A percentile compares a stretch with the other conserved stretches of the same genome.
These are phyloP conservation scores for Leccinum subgranulosum DNA, from an alignment of 768 basidiomycete genomes.

Conservation along the genomic window DNA sequence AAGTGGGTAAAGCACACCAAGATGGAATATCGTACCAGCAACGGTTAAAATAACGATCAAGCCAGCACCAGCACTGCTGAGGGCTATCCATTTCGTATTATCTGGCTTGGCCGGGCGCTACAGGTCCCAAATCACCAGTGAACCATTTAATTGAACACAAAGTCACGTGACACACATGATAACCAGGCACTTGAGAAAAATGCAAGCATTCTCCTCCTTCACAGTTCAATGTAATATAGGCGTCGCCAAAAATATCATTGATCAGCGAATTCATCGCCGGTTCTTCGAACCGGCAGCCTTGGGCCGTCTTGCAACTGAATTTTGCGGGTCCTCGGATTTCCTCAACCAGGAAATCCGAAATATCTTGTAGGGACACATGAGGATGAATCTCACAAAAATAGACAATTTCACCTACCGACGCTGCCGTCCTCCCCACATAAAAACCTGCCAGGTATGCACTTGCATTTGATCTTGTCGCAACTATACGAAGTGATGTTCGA, in stretches of 20 bases:
- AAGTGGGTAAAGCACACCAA: not conserved
- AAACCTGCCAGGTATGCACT: conserved; percentile 91
- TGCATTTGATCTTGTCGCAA: conserved; percentile 84
- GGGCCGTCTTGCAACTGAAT: conserved; percentile 72
- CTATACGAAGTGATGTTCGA: conserved; percentile 72
- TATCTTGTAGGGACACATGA: conserved; percentile 45
- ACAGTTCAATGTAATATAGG: conserved; percentile 83
- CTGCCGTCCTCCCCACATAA: conserved; percentile 95
- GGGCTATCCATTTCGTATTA: conserved; percentile 75
- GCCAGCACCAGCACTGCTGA: conserved; percentile 79
- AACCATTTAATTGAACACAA: not conserved
- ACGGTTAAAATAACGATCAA: conserved; percentile 68
- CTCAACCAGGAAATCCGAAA: conserved; percentile 87
- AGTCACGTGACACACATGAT: conserved; percentile 44
- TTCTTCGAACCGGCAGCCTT: conserved; percentile 88
- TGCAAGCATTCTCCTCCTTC: conserved; percentile 92
- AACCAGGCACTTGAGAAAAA: conserved; percentile 93
- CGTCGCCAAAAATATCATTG: conserved; percentile 89
- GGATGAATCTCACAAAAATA: not conserved
- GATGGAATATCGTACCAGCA: conserved; percentile 39
- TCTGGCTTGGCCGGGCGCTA: conserved; percentile 81
- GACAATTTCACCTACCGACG: conserved; percentile 58
- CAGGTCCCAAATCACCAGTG: not conserved
- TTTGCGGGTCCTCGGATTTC: conserved; percentile 88
- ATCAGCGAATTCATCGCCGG: conserved; percentile 97